Evolutionary conservation across 2,329 filamentous ascomycete species (phyloP).

Genomic region (Penicillium sp.): DNA sequence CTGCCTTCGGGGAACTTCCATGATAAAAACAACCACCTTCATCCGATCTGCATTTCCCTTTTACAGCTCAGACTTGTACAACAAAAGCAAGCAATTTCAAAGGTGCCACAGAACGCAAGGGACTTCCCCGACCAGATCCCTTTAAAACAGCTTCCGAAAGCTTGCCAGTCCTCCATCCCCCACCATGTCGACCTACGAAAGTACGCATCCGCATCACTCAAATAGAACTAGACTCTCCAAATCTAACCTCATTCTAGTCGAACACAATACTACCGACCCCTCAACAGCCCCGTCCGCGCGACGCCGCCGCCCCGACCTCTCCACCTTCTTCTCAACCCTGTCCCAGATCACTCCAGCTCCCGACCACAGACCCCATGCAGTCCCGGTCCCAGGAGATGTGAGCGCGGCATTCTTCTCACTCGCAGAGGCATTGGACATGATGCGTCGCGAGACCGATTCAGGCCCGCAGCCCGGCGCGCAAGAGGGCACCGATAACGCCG

Average conservation of each 20-base stretch:
- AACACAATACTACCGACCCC: slow-evolving; percentile 41
- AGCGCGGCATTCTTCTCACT: slow-evolving; percentile 58
- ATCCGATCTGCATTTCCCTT: neutral
- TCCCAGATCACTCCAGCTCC: slow-evolving; percentile 54
- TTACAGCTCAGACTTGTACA: neutral
- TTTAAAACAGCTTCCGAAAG: slow-evolving; percentile 7
- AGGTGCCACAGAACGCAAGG: slow-evolving; percentile 11
- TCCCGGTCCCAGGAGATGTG: slow-evolving; percentile 60
- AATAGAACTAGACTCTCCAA: neutral
- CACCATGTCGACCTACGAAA: slow-evolving; percentile 45
- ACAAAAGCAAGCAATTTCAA: slow-evolving; percentile 3
- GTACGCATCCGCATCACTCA: slow-evolving; percentile 17
- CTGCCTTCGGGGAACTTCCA: slow-evolving; percentile 14
- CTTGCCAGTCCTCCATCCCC: slow-evolving; percentile 3
- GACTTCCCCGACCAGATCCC: slow-evolving; percentile 7
- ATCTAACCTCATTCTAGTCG: slow-evolving; percentile 31
- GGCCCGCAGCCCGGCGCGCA: slow-evolving; percentile 36
- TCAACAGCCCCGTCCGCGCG: slow-evolving; percentile 28
- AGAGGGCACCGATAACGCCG: slow-evolving; percentile 17
- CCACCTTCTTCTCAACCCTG: slow-evolving; percentile 63
- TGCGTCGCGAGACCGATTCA: slow-evolving; percentile 49
- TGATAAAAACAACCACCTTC: neutral
- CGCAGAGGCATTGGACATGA: slow-evolving; percentile 59
- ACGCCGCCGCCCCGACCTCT: slow-evolving; percentile 60
- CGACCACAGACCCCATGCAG: slow-evolving; percentile 54